phyloP scores from a whole-genome alignment of 495 filamentous ascomycete genomes.

The Annulohypoxylon stygium region DNA sequence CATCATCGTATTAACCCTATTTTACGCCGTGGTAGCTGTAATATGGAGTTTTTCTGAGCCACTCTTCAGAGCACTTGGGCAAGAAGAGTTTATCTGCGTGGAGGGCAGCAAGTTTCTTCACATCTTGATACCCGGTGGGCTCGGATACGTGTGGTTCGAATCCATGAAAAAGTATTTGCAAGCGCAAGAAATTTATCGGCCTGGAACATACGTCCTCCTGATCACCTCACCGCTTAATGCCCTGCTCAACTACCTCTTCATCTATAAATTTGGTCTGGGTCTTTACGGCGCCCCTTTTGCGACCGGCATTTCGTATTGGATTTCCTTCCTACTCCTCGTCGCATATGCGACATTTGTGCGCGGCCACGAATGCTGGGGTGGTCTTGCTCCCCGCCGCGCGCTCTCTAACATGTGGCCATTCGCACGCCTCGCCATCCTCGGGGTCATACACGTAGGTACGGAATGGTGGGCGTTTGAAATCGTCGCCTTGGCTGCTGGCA shows the following conservation, averaged over 20 bases:
- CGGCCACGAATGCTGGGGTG: slow-evolving; percentile 87
- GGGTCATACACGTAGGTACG: slow-evolving; percentile 89
- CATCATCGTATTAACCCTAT: slow-evolving; percentile 77
- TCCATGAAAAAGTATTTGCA: slow-evolving; percentile 92
- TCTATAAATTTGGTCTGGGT: slow-evolving; percentile 76
- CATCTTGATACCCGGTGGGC: slow-evolving; percentile 83
- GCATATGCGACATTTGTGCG: slow-evolving; percentile 79
- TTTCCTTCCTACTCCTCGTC: slow-evolving; percentile 81
- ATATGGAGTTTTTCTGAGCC: slow-evolving; percentile 84
- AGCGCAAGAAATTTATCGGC: slow-evolving; percentile 89
- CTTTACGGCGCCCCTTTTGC: slow-evolving; percentile 86
- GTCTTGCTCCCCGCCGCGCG: slow-evolving; percentile 73
- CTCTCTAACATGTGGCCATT: slow-evolving; percentile 78
- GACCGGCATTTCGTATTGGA: slow-evolving; percentile 89
- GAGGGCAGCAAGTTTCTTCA: slow-evolving; percentile 82
- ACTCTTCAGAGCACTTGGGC: slow-evolving; percentile 81
- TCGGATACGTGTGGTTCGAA: slow-evolving; percentile 95
- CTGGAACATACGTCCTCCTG: slow-evolving; percentile 87
- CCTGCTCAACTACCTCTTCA: slow-evolving; percentile 82
- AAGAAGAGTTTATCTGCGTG: slow-evolving; percentile 81
- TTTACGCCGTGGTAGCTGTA: slow-evolving; percentile 81
- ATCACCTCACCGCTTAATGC: slow-evolving; percentile 86
- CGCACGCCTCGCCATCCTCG: slow-evolving; percentile 79
- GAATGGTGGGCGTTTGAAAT: slow-evolving; percentile 99
- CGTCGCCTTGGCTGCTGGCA: slow-evolving; percentile 88